These are phyloP conservation scores for Picea glauca DNA, from an alignment of 75 land plant species.

Conservation along the genomic window DNA sequence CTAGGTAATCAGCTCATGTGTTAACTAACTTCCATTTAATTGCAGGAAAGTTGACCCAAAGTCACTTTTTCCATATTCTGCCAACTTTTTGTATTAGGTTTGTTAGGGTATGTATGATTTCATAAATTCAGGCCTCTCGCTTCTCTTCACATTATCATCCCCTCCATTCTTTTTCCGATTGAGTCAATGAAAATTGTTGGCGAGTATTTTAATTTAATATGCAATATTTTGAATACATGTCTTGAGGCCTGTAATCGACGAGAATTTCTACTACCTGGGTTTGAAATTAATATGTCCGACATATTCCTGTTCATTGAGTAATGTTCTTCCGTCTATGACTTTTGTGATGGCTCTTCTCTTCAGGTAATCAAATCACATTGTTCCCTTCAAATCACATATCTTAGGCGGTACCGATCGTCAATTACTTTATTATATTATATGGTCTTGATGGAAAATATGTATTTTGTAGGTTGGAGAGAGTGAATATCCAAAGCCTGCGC, in stretches of 20 bases:
- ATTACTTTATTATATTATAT: too few relatives aligned
- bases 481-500: not conserved
- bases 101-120: too few relatives aligned
- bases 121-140: too few relatives aligned
- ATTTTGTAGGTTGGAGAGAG: constrained; percentile 24
- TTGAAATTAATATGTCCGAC: too few relatives aligned
- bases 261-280: constrained; percentile 11
- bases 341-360: constrained; percentile 29
- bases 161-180: not conserved
- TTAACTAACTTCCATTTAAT: not conserved
- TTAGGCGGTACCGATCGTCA: too few relatives aligned
- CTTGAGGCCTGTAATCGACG: constrained; percentile 8
- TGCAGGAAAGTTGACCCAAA: constrained; percentile 11
- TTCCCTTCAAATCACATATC: not conserved
- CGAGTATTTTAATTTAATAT: not conserved
- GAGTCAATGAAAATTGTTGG: not conserved
- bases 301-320: constrained; percentile 27
- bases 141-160: too few relatives aligned
- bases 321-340: constrained; percentile 25
- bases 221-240: not conserved
- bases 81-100: constrained; percentile 12
- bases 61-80: too few relatives aligned
- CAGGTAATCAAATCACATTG: constrained; percentile 10
- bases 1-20: too few relatives aligned
- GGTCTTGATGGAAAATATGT: too few relatives aligned